phyloP scores from a whole-genome alignment of 257 asterid species.

The Nicotiana benthamiana region DNA sequence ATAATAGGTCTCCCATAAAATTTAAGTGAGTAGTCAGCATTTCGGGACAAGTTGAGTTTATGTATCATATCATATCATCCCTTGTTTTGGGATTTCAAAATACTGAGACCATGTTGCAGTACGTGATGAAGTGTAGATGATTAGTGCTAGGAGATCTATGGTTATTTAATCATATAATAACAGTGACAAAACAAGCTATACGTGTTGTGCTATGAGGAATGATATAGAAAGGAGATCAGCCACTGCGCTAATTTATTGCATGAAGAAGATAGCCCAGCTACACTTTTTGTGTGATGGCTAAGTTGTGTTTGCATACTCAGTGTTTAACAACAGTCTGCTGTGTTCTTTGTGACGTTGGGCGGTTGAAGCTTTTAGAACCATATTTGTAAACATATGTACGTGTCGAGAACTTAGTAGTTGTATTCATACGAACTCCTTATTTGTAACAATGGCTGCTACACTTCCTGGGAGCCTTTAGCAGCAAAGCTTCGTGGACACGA shows the following conservation, averaged over 20 bases:
- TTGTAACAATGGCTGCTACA: not conserved
- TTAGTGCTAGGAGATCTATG: not conserved
- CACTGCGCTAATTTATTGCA: not conserved
- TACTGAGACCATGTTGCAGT: too few relatives aligned
- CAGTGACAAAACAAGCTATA: not conserved
- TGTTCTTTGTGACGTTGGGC: too few relatives aligned
- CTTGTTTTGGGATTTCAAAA: too few relatives aligned
- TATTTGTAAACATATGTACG: not conserved
- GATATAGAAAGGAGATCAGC: not conserved
- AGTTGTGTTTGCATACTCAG: not conserved
- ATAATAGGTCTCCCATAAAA: not conserved
- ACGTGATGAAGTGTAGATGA: not conserved
- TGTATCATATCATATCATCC: too few relatives aligned
- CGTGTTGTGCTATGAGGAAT: not conserved
- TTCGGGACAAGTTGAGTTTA: too few relatives aligned
- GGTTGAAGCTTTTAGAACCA: too few relatives aligned
- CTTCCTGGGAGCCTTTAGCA: not conserved
- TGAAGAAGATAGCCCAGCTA: not conserved
- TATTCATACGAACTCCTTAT: not conserved
- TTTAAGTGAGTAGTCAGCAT: too few relatives aligned
- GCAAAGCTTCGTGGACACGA: not conserved
- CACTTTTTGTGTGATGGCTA: not conserved
- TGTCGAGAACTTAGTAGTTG: not conserved
- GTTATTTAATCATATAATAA: not conserved
- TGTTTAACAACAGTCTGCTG: too few relatives aligned